Conservation (phyloP, 2,329 filamentous ascomycete genomes). For the Bipolaris oryzae region DNA sequence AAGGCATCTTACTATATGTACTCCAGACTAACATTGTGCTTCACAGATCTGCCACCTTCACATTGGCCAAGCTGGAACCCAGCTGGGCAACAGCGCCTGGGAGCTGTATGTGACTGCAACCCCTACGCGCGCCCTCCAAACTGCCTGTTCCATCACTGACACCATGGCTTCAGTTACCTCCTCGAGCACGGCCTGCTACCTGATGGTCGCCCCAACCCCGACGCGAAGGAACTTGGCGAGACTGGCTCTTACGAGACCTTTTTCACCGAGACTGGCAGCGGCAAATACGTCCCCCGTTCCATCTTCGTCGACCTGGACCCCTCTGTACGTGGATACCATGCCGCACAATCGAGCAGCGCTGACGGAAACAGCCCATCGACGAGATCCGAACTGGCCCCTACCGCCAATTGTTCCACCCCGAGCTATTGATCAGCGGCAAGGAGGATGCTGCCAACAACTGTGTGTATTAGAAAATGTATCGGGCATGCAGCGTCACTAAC, state of each 20-base stretch:
- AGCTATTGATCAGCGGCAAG: conserved; percentile 74
- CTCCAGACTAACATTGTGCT: conserved; percentile 22
- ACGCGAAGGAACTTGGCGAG: conserved; percentile 64
- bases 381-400: conserved; percentile 73
- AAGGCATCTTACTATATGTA: neutral
- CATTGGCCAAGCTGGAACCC: conserved; percentile 73
- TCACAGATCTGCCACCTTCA: conserved; percentile 68
- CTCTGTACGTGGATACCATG: conserved; percentile 56
- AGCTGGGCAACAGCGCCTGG: conserved; percentile 77
- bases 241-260: conserved; percentile 73
- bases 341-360: conserved; percentile 17
- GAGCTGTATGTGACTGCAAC: conserved; percentile 65
- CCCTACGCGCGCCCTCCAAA: conserved; percentile 14
- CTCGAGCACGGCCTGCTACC: conserved; percentile 72
- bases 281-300: conserved; percentile 74
- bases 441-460: conserved; percentile 80
- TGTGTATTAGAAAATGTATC: conserved; percentile 37
- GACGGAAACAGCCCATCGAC: conserved; percentile 63
- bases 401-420: conserved; percentile 73
- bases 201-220: conserved; percentile 69
- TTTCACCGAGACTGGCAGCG: conserved; percentile 73
- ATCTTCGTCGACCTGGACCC: conserved; percentile 76
- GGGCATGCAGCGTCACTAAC: conserved; percentile 23
- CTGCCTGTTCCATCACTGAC: conserved; percentile 24
- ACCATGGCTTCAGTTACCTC: conserved; percentile 63